These are phyloP conservation scores for Dovyalis caffra DNA, from an alignment of 345 rosid genomes.

Conservation along the genomic window DNA sequence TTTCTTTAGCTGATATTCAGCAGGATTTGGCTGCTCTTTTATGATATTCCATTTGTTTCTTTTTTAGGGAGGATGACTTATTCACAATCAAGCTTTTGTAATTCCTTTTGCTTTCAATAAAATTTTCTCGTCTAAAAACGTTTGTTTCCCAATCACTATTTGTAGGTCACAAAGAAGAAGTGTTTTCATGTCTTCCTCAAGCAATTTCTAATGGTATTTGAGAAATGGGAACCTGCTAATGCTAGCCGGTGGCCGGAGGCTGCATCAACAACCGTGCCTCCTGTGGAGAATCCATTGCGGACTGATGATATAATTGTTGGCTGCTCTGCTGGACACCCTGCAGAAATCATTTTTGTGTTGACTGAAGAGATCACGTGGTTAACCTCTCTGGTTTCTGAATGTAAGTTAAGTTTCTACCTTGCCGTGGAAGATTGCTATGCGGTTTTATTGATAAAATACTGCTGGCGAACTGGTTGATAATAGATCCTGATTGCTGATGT, in stretches of 20 bases:
- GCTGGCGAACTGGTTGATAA: too few species aligned
- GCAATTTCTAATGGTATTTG: conserved; percentile 53
- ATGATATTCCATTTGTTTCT: too few species aligned
- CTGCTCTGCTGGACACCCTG: conserved; percentile 67
- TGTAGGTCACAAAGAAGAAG: conserved; percentile 60
- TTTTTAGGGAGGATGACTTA: not conserved
- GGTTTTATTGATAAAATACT: too few species aligned
- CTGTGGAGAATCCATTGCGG: conserved; percentile 29
- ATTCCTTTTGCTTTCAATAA: not conserved
- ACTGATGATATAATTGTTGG: conserved; percentile 42
- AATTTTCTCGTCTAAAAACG: too few species aligned
- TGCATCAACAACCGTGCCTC: conserved; percentile 30
- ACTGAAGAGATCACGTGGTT: conserved; percentile 50
- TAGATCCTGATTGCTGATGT: conserved; percentile 16
- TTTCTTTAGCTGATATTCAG: too few species aligned
- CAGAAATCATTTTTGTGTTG: conserved; percentile 49
- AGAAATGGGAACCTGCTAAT: conserved; percentile 61
- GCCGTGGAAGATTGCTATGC: too few species aligned
- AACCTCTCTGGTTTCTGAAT: conserved; percentile 40
- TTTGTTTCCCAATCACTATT: conserved; percentile 7
- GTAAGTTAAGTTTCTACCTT: too few species aligned
- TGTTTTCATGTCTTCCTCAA: conserved; percentile 53
- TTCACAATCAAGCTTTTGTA: not conserved
- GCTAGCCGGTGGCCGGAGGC: conserved; percentile 42
- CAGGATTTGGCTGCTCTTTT: too few species aligned